A percentile compares a stretch with the other conserved stretches of the same genome.
Conservation (phyloP, 75 land plant species). For the Cryptomeria japonica region DNA sequence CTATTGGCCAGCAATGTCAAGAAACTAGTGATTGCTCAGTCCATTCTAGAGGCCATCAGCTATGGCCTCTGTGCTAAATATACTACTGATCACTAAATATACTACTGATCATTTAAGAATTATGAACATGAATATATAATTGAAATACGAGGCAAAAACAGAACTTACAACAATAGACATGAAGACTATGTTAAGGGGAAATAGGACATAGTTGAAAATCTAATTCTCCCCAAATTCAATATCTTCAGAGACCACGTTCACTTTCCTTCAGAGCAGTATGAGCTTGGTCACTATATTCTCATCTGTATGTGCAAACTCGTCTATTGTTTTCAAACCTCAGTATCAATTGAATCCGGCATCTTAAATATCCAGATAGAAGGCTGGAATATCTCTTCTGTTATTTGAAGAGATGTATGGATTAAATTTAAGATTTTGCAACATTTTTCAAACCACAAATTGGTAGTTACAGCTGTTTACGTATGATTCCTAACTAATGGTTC, state of each 20-base stretch:
- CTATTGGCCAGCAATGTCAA: neutral
- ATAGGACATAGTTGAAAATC: neutral
- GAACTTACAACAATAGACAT: neutral
- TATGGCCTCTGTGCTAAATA: neutral
- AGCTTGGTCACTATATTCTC: neutral
- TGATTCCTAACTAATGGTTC: neutral
- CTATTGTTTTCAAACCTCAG: neutral
- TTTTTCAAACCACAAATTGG: neutral
- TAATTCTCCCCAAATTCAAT: neutral
- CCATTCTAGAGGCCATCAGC: neutral
- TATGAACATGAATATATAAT: neutral
- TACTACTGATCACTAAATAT: neutral
- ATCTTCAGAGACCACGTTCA: neutral
- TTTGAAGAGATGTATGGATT: neutral
- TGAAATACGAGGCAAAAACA: neutral
- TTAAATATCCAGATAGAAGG: neutral
- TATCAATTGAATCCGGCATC: neutral
- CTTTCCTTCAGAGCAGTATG: neutral
- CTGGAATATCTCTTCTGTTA: neutral
- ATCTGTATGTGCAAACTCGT: neutral
- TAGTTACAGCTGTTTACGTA: neutral
- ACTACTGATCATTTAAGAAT: neutral
- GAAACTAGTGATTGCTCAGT: neutral
- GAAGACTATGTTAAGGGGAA: neutral
- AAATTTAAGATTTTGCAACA: neutral